phyloP scores from a whole-genome alignment of 2,329 filamentous ascomycete genomes.

The Sporothrix brunneoviolacea region DNA sequence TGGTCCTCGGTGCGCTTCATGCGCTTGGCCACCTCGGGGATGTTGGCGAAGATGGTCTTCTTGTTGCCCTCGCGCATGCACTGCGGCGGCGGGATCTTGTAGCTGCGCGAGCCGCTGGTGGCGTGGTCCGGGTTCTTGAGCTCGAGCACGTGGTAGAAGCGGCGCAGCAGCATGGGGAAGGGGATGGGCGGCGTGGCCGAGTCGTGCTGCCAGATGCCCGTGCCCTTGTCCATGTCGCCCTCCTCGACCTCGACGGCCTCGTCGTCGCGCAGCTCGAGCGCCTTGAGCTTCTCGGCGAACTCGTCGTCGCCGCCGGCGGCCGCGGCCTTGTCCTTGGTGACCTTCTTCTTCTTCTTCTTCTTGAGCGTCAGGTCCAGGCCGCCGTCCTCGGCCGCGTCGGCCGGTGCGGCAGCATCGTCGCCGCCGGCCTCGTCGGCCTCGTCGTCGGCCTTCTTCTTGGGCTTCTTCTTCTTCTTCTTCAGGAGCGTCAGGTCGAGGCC shows the following conservation, averaged over 20 bases:
- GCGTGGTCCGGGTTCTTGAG: slow-evolving; percentile 96
- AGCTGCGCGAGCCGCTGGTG: slow-evolving; percentile 81
- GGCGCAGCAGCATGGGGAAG: slow-evolving; percentile 77
- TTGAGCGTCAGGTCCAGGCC: slow-evolving; percentile 48
- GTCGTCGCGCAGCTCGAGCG: slow-evolving; percentile 53
- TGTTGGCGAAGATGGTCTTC: slow-evolving; percentile 99
- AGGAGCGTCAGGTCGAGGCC: slow-evolving; percentile 61
- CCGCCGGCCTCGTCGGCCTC: slow-evolving; percentile 29
- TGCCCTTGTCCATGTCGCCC: slow-evolving; percentile 80
- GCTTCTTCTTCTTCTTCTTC: slow-evolving; percentile 48
- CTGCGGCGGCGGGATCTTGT: slow-evolving; percentile 98
- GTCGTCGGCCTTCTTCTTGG: slow-evolving; percentile 49
- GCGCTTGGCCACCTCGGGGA: slow-evolving; percentile 95
- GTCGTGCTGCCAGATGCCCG: slow-evolving; percentile 84
- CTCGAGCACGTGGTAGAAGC: slow-evolving; percentile 92
- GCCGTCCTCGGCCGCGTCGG: slow-evolving; percentile 55
- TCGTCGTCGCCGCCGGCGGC: slow-evolving; percentile 44
- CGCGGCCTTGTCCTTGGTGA: slow-evolving; percentile 30
- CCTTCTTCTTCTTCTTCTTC: slow-evolving; percentile 81
- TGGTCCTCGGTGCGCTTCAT: slow-evolving; percentile 99
- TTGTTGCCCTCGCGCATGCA: slow-evolving; percentile 99
- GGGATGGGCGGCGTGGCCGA: slow-evolving; percentile 66
- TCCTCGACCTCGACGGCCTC: slow-evolving; percentile 51
- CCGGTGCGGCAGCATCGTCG: slow-evolving; percentile 42
- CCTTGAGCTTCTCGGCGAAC: slow-evolving; percentile 54